Evolutionary conservation across 305 asterid species (phyloP).

Genomic region (Nicotiana rustica): DNA sequence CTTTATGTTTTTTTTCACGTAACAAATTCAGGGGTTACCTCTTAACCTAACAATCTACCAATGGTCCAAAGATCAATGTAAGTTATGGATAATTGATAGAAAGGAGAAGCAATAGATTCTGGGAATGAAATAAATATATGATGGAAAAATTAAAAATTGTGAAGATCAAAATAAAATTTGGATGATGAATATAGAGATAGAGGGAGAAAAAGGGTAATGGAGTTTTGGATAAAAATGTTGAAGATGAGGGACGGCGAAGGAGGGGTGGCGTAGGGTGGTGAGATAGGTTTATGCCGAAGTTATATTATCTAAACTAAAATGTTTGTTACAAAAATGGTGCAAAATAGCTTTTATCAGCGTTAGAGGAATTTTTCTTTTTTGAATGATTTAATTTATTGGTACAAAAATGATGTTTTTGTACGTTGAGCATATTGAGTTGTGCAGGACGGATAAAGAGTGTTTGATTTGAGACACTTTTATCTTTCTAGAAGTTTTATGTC

Average conservation of each 20-base stretch:
- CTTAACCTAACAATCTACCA: background rate
- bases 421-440: conserved; percentile 13
- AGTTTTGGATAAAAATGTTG: conserved; percentile 4
- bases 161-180: background rate
- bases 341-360: background rate
- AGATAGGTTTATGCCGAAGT: background rate
- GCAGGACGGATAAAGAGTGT: background rate
- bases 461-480: background rate
- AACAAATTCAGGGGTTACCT: background rate
- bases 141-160: background rate
- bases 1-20: background rate
- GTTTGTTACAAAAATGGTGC: background rate
- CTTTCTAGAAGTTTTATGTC: background rate
- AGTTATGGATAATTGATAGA: background rate
- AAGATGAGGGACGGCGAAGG: background rate
- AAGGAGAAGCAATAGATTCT: background rate
- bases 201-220: background rate
- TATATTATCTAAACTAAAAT: background rate
- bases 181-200: conserved; percentile 5
- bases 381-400: background rate
- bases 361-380: background rate
- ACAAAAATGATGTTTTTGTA: conserved; percentile 24
- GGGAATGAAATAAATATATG: background rate
- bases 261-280: conserved; percentile 24
- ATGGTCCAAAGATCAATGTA: conserved; percentile 2